These are phyloP conservation scores for Pyrenophora graminea DNA, from an alignment of 2,329 filamentous ascomycete genomes.

Conservation along the genomic window DNA sequence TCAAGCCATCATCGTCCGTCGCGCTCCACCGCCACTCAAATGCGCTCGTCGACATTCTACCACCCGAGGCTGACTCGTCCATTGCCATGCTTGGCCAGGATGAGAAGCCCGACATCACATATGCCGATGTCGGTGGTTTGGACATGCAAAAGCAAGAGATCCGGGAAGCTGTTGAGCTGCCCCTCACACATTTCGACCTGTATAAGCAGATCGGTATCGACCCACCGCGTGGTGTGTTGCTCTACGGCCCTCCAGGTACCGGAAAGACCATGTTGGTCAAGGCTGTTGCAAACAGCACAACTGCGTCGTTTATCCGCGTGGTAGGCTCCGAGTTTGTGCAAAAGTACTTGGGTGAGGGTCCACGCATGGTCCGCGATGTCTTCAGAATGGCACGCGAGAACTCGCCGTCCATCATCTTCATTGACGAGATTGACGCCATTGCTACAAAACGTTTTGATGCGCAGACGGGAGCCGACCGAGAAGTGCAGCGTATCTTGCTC, in stretches of 20 bases:
- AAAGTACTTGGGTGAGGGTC: constrained; percentile 96
- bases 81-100: constrained; percentile 97
- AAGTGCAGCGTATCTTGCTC: constrained; percentile 97
- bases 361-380: constrained; percentile 97
- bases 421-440: constrained; percentile 7
- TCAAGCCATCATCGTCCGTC: constrained; percentile 97
- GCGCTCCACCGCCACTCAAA: constrained; percentile 98
- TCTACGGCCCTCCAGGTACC: constrained; percentile 94
- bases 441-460: constrained; percentile 77
- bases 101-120: constrained; percentile 98
- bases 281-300: constrained; percentile 97
- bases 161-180: constrained; percentile 93
- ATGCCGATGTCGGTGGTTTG: constrained; percentile 94
- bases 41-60: constrained; percentile 95
- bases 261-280: constrained; percentile 98
- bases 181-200: constrained; percentile 94
- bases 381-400: constrained; percentile 99
- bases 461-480: constrained; percentile 94
- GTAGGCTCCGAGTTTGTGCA: constrained; percentile 98
- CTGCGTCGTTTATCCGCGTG: constrained; percentile 96
- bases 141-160: constrained; percentile 99
- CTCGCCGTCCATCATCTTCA: constrained; percentile 95
- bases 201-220: constrained; percentile 99
- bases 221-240: constrained; percentile 90
- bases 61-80: constrained; percentile 97